phyloP scores from a whole-genome alignment of 306 rosid species.

The Acmispon strigosus region DNA sequence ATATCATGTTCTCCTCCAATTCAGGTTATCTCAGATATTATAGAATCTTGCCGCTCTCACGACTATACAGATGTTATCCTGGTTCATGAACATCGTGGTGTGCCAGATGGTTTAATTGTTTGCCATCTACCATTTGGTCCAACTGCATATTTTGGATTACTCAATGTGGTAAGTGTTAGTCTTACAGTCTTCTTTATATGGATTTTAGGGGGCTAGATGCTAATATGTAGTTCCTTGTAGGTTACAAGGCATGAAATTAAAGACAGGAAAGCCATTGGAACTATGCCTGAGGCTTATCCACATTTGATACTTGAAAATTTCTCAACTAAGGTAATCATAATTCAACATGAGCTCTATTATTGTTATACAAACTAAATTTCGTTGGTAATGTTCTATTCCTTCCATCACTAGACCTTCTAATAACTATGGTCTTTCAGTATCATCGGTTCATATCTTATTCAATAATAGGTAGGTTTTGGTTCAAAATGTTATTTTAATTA shows the following conservation, averaged over 20 bases:
- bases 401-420: not conserved
- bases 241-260: constrained; percentile 92
- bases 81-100: constrained; percentile 96
- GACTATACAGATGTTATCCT: constrained; percentile 81
- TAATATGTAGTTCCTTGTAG: constrained; percentile 36
- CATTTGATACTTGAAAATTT: constrained; percentile 75
- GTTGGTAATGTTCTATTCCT: constrained; percentile 13
- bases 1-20: not conserved
- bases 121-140: constrained; percentile 92
- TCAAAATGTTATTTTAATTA: too few species aligned
- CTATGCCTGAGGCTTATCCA: constrained; percentile 94
- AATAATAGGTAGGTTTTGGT: not conserved
- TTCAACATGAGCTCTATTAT: not conserved
- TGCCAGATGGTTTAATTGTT: constrained; percentile 83
- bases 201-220: not conserved
- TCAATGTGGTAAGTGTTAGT: constrained; percentile 66
- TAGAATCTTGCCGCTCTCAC: constrained; percentile 80
- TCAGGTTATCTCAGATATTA: constrained; percentile 87
- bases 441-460: not conserved
- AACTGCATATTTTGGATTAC: constrained; percentile 84
- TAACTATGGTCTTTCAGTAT: not conserved
- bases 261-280: constrained; percentile 73
- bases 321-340: constrained; percentile 64
- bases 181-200: not conserved
- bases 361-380: not conserved